Conservation (phyloP, 768 basidiomycete species). For the Neoboletus subvelutipes region DNA sequence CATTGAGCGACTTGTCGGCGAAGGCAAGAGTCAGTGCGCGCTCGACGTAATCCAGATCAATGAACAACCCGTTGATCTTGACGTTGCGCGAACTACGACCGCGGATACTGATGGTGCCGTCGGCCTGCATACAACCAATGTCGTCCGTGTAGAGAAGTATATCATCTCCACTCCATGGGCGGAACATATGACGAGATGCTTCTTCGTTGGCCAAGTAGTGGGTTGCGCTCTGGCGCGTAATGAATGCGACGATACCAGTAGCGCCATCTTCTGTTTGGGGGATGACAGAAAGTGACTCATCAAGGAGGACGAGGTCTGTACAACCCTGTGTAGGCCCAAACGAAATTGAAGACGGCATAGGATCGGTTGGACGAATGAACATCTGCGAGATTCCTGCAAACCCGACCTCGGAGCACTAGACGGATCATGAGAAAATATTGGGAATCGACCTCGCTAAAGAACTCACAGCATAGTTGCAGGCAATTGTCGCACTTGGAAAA, state of each 20-base stretch:
- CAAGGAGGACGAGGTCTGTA: conserved; percentile 28
- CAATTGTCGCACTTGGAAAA: conserved; percentile 29
- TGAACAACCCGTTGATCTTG: conserved; percentile 30
- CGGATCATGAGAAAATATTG: background rate
- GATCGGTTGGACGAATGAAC: conserved; percentile 27
- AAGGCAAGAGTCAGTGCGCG: conserved; percentile 28
- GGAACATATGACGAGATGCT: conserved; percentile 31
- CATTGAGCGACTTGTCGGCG: conserved; percentile 14
- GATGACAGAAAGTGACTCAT: conserved; percentile 22
- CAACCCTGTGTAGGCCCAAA: conserved; percentile 31
- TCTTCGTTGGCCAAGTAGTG: conserved; percentile 28
- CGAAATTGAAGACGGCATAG: conserved; percentile 26
- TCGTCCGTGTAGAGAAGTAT: conserved; percentile 32
- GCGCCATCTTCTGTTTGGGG: conserved; percentile 21
- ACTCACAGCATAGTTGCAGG: conserved; percentile 33
- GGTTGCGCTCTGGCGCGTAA: conserved; percentile 28
- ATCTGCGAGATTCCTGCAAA: conserved; percentile 33
- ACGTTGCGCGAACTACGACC: conserved; percentile 32
- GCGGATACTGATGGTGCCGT: conserved; percentile 28
- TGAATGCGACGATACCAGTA: conserved; percentile 29
- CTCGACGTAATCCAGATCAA: conserved; percentile 31
- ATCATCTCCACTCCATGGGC: conserved; percentile 22
- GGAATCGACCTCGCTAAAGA: background rate
- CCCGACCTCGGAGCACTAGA: conserved; percentile 32
- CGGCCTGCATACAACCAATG: conserved; percentile 27